Conservation (phyloP, 257 asterid genomes). For the Avicennia marina region DNA sequence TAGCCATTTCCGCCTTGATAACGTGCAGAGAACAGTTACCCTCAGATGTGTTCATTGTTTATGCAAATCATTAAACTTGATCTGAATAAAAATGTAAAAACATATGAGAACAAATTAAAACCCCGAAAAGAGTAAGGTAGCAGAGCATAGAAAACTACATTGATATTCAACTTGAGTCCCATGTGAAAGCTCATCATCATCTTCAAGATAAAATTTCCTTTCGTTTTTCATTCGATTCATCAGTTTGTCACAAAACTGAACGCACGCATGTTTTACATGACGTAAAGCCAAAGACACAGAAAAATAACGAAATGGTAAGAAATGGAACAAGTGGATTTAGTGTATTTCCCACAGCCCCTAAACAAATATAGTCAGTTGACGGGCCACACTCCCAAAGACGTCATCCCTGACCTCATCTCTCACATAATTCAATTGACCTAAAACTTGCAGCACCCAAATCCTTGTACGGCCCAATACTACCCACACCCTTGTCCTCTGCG, state of each 20-base stretch:
- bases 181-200: too few relatives aligned
- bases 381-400: slow-evolving; percentile 20
- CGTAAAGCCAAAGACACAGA: neutral
- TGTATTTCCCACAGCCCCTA: slow-evolving; percentile 20
- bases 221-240: neutral
- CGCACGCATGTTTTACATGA: slow-evolving; percentile 3
- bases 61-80: too few relatives aligned
- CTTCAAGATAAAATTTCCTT: too few relatives aligned
- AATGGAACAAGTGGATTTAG: slow-evolving; percentile 11
- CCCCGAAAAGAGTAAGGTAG: too few relatives aligned
- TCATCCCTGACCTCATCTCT: slow-evolving; percentile 67
- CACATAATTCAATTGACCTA: slow-evolving; percentile 80
- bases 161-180: too few relatives aligned
- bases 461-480: slow-evolving; percentile 75
- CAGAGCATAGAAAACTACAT: too few relatives aligned
- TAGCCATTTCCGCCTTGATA: too few relatives aligned
- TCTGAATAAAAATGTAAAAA: too few relatives aligned
- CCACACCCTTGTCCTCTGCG: slow-evolving; percentile 44
- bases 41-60: too few relatives aligned
- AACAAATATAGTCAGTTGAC: slow-evolving; percentile 17
- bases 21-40: too few relatives aligned
- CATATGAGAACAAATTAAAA: too few relatives aligned
- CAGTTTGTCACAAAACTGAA: neutral
- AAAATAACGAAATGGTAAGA: neutral
- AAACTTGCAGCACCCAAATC: slow-evolving; percentile 83